These are phyloP conservation scores for Claviceps quebecensis DNA, from an alignment of 2,329 filamentous ascomycete species.

Conservation along the genomic window DNA sequence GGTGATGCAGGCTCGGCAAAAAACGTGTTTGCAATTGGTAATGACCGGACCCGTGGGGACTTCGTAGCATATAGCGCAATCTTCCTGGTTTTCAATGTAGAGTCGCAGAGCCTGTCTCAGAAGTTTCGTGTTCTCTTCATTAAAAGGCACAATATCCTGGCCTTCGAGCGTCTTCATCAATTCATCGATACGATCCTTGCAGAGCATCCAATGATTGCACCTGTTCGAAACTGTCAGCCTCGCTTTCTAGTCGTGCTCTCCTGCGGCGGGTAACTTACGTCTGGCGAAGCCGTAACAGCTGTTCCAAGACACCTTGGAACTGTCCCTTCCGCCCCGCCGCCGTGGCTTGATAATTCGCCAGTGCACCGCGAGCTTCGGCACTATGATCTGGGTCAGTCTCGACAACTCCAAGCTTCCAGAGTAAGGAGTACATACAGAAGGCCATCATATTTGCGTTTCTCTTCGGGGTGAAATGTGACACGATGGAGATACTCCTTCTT, in stretches of 20 bases:
- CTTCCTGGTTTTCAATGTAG: conserved; percentile 66
- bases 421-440: conserved; percentile 39
- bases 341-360: conserved; percentile 43
- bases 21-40: conserved; percentile 71
- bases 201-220: conserved; percentile 81
- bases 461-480: conserved; percentile 58
- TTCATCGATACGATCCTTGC: conserved; percentile 58
- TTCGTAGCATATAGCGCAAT: conserved; percentile 73
- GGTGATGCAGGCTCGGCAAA: conserved; percentile 60
- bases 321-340: conserved; percentile 32
- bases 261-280: conserved; percentile 26
- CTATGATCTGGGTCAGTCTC: conserved; percentile 23
- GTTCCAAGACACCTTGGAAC: conserved; percentile 66
- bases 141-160: conserved; percentile 54
- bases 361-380: conserved; percentile 58
- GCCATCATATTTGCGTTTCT: conserved; percentile 64
- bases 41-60: conserved; percentile 60
- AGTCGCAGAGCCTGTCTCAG: conserved; percentile 65
- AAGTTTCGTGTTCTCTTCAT: conserved; percentile 54
- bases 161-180: conserved; percentile 56
- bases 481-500: conserved; percentile 67
- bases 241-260: neutral
- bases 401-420: neutral
- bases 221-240: conserved; percentile 15
- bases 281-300: conserved; percentile 70